These are phyloP conservation scores for Claviceps citrina DNA, from an alignment of 2,329 filamentous ascomycete genomes.

Conservation along the genomic window DNA sequence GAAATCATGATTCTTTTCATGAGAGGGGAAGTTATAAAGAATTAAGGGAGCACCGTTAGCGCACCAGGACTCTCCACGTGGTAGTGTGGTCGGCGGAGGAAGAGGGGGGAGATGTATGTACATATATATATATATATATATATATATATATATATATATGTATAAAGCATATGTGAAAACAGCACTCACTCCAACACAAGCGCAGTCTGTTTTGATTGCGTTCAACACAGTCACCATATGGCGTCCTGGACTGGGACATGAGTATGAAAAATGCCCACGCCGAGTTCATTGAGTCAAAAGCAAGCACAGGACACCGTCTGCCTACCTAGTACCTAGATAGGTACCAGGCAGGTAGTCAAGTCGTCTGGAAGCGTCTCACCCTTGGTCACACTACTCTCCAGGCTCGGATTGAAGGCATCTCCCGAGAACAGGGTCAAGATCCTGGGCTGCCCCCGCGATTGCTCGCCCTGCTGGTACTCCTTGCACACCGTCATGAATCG, in stretches of 20 bases:
- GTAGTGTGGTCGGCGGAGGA: not conserved
- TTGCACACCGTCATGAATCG: conserved; percentile 68
- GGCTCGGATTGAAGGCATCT: conserved; percentile 80
- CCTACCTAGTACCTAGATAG: too few species aligned
- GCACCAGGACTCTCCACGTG: not conserved
- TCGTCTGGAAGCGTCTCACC: conserved; percentile 26
- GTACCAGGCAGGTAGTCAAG: too few species aligned
- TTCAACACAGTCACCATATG: conserved; percentile 87
- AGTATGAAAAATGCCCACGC: too few species aligned
- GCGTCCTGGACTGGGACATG: conserved; percentile 34
- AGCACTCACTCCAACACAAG: conserved; percentile 60
- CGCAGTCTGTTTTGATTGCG: conserved; percentile 57
- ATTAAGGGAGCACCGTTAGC: not conserved
- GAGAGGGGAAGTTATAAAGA: not conserved
- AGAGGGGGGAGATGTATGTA: too few species aligned
- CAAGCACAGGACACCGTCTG: too few species aligned
- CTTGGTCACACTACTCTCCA: conserved; percentile 82
- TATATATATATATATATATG: too few species aligned
- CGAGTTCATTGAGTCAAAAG: too few species aligned
- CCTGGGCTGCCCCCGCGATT: conserved; percentile 46
- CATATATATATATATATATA: too few species aligned
- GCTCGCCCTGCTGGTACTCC: conserved; percentile 50
- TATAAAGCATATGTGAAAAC: too few species aligned
- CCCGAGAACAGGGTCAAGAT: conserved; percentile 75
- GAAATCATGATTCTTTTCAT: conserved; percentile 74